Base-by-base conservation (phyloP, 768 basidiomycete genomes). In the Tulasnella sp. region DNA sequence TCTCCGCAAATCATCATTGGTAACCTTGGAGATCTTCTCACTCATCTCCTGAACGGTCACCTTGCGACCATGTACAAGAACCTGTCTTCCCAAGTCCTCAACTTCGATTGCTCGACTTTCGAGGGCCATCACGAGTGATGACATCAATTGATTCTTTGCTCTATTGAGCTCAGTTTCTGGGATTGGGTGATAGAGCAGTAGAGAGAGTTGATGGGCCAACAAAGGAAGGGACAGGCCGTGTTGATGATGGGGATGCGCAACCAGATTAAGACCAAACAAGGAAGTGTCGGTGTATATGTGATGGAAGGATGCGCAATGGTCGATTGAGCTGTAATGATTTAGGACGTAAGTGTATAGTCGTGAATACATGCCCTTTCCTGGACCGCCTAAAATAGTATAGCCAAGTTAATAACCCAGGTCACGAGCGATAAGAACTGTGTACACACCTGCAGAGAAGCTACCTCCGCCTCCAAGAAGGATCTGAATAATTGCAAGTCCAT, bases 341-440 rank as follows among this genome's bases (percentile, higher is more conserved):
- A 98, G 79, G 60, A 98, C 89, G 62, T 90, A 81, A 8, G 90
- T 93, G 70, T 98, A 96, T 25, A 96, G 69, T 22, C 93, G 82
- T 29, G 91, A 90, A 72, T 95, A 98, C 93, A 98, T 98, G 59
- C 93, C 93, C 70, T 98, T 98, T 13, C 93, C 93, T 2, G 93
- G 93, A 3, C 93, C 93, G 57, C 93, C 90, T 75, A 59, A 20
- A 45, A 44, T 32, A 46, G 58, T 47, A 49, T 44, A 46, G 45
- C 29, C 16, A 19, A 37, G 1, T 48, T 48, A 39, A 45, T 37
- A 5, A 28, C 29, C 8, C 3, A 4, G 7, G 31, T 7, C 20
- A 16, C 19, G 25, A 45, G 10, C 9, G 9, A 41, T 22, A 19
- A 3, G 5, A 45, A 19, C 54, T 25, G 47, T 24, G 16, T 16